Conservation (phyloP, 139 green algal species). For the Tetratostichococcus sp. region DNA sequence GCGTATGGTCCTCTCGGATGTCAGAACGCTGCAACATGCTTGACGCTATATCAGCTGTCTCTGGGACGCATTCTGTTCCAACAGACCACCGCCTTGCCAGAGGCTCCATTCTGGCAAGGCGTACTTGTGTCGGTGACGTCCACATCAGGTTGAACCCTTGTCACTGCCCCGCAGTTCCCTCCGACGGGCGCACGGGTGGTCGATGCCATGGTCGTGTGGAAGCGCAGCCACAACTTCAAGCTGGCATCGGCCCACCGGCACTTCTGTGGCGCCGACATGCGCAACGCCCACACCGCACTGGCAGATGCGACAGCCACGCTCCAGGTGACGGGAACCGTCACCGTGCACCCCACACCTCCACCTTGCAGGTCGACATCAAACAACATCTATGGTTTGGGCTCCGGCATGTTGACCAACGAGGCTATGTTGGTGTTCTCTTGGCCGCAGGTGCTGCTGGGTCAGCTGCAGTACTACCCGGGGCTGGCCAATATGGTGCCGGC, state of each 20-base stretch:
- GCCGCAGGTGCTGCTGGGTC: not conserved
- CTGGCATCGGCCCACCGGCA: constrained; percentile 7
- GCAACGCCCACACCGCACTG: constrained; percentile 14
- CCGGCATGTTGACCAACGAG: too few species aligned
- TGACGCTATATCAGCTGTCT: too few species aligned
- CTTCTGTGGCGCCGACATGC: constrained; percentile 9
- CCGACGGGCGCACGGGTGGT: constrained; percentile 10
- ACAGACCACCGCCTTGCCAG: too few species aligned
- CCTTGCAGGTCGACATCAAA: too few species aligned
- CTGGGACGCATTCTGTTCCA: too few species aligned
- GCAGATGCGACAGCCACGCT: constrained; percentile 14
- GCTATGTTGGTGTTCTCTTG: not conserved
- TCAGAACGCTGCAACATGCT: too few species aligned
- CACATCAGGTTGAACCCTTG: too few species aligned
- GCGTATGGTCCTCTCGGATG: too few species aligned
- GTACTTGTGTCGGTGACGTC: too few species aligned
- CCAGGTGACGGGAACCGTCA: not conserved
- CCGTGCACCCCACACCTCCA: too few species aligned
- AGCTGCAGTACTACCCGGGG: not conserved
- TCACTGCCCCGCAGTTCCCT: constrained; percentile 17
- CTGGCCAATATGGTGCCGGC: not conserved
- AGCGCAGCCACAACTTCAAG: not conserved
- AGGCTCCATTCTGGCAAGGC: too few species aligned
- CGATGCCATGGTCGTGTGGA: not conserved
- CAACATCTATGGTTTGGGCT: too few species aligned